phyloP scores from a whole-genome alignment of 228 moss, liverwort and hornwort species.

The Sphagnum magellanicum region DNA sequence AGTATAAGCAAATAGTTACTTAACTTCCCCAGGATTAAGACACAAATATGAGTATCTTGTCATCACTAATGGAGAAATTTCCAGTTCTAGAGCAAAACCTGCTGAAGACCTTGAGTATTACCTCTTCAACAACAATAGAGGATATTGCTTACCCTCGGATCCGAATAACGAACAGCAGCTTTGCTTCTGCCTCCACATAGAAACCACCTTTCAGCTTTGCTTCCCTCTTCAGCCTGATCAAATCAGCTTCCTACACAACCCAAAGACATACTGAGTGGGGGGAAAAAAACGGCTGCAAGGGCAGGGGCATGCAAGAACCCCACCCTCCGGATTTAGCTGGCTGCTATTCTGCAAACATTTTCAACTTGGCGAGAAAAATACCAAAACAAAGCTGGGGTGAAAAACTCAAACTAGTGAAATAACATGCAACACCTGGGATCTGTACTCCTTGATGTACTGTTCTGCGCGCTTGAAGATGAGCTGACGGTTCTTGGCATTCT shows the following conservation, averaged over 20 bases:
- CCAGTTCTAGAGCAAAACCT: background rate
- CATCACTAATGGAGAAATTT: too few relatives aligned
- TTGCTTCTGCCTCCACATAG: conserved; percentile 58
- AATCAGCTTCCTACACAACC: conserved; percentile 31
- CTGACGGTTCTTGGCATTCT: conserved; percentile 41
- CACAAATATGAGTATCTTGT: too few relatives aligned
- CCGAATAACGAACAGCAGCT: conserved; percentile 56
- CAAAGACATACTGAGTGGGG: background rate
- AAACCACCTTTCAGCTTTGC: conserved; percentile 63
- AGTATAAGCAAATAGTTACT: too few relatives aligned
- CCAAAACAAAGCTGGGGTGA: background rate
- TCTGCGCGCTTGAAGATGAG: conserved; percentile 60
- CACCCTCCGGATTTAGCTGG: background rate
- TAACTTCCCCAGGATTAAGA: too few relatives aligned
- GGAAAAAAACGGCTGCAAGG: background rate
- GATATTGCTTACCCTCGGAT: conserved; percentile 36
- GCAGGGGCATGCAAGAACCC: background rate
- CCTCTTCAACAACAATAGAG: background rate
- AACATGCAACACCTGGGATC: conserved; percentile 22
- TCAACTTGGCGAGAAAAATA: too few relatives aligned
- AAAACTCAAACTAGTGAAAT: background rate
- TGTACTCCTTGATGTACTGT: conserved; percentile 55
- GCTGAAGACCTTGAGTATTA: background rate
- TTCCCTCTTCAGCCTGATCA: conserved; percentile 53
- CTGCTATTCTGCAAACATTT: background rate